A percentile compares a stretch with the other conserved stretches of the same genome.
These are phyloP conservation scores for Pisolithus orientalis DNA, from an alignment of 768 basidiomycete genomes.

Conservation along the genomic window DNA sequence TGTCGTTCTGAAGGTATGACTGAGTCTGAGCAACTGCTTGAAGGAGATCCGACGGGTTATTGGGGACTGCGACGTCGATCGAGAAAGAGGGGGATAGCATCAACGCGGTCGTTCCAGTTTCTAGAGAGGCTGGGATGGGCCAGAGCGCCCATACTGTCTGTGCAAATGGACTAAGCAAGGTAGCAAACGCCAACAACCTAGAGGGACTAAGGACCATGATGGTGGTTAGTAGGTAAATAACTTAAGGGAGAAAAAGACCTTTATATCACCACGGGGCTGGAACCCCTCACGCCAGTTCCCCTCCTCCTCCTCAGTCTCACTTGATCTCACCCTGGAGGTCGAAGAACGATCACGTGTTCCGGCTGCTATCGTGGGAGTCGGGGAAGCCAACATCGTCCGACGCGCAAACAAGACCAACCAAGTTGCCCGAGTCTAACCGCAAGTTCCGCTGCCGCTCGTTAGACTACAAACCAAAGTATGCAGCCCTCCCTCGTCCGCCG, in stretches of 20 bases:
- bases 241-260: neutral
- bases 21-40: constrained; percentile 28
- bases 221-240: neutral
- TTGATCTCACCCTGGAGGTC: too few species aligned
- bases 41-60: constrained; percentile 28
- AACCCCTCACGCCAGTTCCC: too few species aligned
- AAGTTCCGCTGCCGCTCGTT: neutral
- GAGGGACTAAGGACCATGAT: constrained; percentile 5
- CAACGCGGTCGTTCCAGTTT: constrained; percentile 23
- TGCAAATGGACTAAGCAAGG: neutral
- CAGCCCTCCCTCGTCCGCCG: constrained; percentile 80
- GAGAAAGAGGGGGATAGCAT: constrained; percentile 19
- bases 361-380: too few species aligned
- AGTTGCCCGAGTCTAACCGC: neutral
- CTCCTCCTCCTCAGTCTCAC: too few species aligned
- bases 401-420: neutral
- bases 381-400: too few species aligned
- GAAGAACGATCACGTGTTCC: too few species aligned
- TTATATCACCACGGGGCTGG: neutral
- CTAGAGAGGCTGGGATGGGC: constrained; percentile 26
- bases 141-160: constrained; percentile 17
- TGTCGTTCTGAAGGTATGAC: constrained; percentile 29
- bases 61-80: constrained; percentile 20
- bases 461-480: constrained; percentile 40
- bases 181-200: constrained; percentile 8